These are phyloP conservation scores for Puccinia brachypodii DNA, from an alignment of 1,284 basidiomycete genomes.

Conservation along the genomic window DNA sequence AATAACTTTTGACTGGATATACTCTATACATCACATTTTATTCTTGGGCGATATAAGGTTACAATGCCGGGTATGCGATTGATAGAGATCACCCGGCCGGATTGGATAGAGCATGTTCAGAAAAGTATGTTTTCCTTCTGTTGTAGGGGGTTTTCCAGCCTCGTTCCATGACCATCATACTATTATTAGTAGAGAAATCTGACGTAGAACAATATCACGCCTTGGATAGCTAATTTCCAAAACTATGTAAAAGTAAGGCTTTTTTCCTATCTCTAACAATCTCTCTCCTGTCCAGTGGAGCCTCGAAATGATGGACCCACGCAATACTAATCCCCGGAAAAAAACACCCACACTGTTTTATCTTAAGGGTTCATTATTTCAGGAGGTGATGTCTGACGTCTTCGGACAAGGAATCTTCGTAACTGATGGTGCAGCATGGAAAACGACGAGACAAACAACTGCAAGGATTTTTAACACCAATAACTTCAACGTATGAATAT, in stretches of 20 bases:
- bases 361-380: constrained; percentile 41
- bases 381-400: constrained; percentile 48
- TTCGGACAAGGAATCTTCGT: constrained; percentile 48
- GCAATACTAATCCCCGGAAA: too few species aligned
- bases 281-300: neutral
- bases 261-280: neutral
- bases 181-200: neutral
- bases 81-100: constrained; percentile 48
- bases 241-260: constrained; percentile 48
- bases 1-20: neutral
- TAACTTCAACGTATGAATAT: constrained; percentile 45
- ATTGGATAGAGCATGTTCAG: constrained; percentile 48
- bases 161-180: neutral
- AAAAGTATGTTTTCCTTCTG: constrained; percentile 32
- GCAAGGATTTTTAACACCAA: constrained; percentile 45
- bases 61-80: constrained; percentile 41
- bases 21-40: neutral
- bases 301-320: neutral
- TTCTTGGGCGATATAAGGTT: constrained; percentile 16
- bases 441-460: constrained; percentile 45
- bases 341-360: neutral
- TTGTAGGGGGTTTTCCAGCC: too few species aligned
- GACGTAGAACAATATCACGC: neutral
- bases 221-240: constrained; percentile 43
- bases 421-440: constrained; percentile 44